Evolutionary conservation across 2,329 filamentous ascomycete genomes (phyloP), one percentile per base, ranked within the genome.

Genomic region (Stachybotrys chartarum): DNA sequence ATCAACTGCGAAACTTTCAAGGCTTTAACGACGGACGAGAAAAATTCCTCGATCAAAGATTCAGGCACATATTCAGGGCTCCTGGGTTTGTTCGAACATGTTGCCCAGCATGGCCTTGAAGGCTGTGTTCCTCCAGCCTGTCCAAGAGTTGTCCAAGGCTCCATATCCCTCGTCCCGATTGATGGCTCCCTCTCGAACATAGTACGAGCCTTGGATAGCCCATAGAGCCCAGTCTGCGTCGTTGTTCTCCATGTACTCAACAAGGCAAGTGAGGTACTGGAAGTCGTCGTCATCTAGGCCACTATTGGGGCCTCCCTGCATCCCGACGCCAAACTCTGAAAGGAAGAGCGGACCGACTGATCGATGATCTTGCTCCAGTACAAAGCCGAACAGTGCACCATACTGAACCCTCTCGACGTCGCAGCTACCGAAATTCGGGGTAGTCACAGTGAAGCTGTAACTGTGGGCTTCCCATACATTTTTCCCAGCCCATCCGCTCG

Each of bases 401-500:
- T 80, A 78, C 57, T 75, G 63, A 30, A 68, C 58, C 63, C 73
- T 70, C 50, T 74, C 70, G 17, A 74, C 44, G 44, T 63, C 66
- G 67, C 80, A 83, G 61, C 68, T 70, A n/a, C 66, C 69, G 32
- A 73, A 67, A 56, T 73, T 65, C 18, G 71, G 71, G 58, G 73
- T 78, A 4, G 73, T 78, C 12, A 79, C 71, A 30, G 79, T 81
- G 68, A 79, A 83, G 56, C 70, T 72, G 72, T 84, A 85, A 32
- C 77, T 74, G 68, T 85, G 82, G 63, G 80, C 76, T 68, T 85
- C 82, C 80, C 80, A 84, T 12, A 84, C 79, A 60, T 80, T 73
- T 67, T 84, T 84, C 46, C 70, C 72, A 7, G 60, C 55, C 75
- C 77, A 81, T 11, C 64, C 70, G 4, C 65, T 65, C 50, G 72